These are phyloP conservation scores for Phoma sp. DNA, from an alignment of 2,329 filamentous ascomycete species.

Conservation along the genomic window DNA sequence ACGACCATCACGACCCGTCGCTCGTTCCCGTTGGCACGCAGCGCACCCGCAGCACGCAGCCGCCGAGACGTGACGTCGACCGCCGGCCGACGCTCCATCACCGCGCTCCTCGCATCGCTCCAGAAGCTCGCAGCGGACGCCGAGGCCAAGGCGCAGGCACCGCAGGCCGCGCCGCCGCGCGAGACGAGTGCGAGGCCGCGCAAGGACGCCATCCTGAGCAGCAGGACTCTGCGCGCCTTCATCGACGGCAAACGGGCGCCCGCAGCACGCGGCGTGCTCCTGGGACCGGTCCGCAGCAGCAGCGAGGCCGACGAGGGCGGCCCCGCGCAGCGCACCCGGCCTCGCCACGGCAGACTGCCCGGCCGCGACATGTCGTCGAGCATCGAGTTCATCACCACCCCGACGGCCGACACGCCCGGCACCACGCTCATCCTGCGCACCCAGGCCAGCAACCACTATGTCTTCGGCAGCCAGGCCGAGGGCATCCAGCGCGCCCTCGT, in stretches of 20 bases:
- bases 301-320: no score
- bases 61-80: constrained; percentile 6
- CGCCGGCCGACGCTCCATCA: not conserved
- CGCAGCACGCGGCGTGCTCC: not conserved
- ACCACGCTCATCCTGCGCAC: constrained; percentile 80
- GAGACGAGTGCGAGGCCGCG: not conserved
- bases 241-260: not conserved
- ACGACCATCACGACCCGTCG: constrained; percentile 34
- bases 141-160: not conserved
- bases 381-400: constrained; percentile 79
- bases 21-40: constrained; percentile 23
- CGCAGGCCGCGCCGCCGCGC: not conserved
- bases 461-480: constrained; percentile 84
- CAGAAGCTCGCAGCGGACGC: constrained; percentile 2
- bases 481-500: constrained; percentile 81
- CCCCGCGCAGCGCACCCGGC: no score
- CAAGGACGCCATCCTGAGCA: not conserved
- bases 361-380: constrained; percentile 69
- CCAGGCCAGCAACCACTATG: constrained; percentile 72
- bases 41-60: not conserved
- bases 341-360: not conserved
- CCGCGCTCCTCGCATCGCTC: constrained; percentile 1
- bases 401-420: constrained; percentile 87
- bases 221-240: not conserved
- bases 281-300: constrained; percentile 18